A percentile compares a stretch with the other conserved stretches of the same genome.
Conservation (phyloP, 805 yeast genomes). For the Schwanniomyces occidentalis region DNA sequence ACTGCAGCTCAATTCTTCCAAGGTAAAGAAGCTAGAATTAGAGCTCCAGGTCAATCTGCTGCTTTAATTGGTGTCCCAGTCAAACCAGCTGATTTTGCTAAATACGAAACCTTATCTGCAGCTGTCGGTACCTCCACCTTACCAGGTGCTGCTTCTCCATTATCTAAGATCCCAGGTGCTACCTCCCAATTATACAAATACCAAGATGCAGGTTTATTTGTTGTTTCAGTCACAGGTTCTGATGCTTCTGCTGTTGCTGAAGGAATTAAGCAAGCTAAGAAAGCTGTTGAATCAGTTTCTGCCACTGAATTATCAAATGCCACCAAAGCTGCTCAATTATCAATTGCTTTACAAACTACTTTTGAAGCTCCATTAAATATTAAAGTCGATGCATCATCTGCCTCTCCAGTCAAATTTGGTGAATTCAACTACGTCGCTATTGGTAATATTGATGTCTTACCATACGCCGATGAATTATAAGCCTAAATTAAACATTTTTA, state of each 20-base stretch:
- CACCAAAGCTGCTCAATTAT: constrained; percentile 42
- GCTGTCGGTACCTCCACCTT: constrained; percentile 60
- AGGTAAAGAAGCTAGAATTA: constrained; percentile 70
- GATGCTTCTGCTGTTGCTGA: constrained; percentile 58
- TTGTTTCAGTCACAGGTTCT: constrained; percentile 61
- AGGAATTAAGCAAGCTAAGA: constrained; percentile 61
- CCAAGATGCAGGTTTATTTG: constrained; percentile 80
- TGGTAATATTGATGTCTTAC: constrained; percentile 84
- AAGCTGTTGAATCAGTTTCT: constrained; percentile 33
- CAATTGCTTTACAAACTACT: constrained; percentile 42
- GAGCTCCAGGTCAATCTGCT: constrained; percentile 63
- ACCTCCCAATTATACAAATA: constrained; percentile 60
- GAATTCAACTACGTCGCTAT: constrained; percentile 84
- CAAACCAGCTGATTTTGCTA: constrained; percentile 58
- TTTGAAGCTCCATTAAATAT: constrained; percentile 31
- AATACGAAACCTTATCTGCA: constrained; percentile 69
- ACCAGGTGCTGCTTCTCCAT: constrained; percentile 55
- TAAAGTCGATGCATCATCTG: constrained; percentile 35
- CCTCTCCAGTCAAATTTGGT: constrained; percentile 44
- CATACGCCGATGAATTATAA: constrained; percentile 86
- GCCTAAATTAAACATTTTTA: constrained; percentile 1
- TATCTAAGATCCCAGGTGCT: constrained; percentile 49
- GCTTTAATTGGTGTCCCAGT: constrained; percentile 85
- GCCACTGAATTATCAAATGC: constrained; percentile 58
- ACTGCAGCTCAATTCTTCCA: constrained; percentile 45